These are phyloP conservation scores for Periconia macrospinosa DNA, from an alignment of 2,329 filamentous ascomycete genomes.

Conservation along the genomic window DNA sequence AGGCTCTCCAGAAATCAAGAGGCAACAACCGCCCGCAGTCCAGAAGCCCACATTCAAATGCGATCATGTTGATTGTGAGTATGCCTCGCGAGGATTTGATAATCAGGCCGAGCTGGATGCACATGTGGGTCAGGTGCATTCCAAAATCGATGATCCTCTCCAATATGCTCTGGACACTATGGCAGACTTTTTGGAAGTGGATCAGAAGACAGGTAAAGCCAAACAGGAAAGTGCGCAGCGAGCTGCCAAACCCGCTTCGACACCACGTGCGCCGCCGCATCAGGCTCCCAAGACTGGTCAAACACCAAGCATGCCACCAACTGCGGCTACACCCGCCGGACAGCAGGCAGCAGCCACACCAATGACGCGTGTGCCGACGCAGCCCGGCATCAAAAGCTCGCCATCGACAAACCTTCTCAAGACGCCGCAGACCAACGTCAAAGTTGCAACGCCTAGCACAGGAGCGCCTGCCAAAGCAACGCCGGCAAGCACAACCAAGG, in stretches of 20 bases:
- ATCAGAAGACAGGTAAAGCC: conserved; percentile 46
- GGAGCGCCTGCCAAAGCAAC: conserved; percentile 36
- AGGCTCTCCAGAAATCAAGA: conserved; percentile 50
- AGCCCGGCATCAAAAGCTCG: conserved; percentile 41
- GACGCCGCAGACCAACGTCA: conserved; percentile 38
- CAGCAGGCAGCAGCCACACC: conserved; percentile 35
- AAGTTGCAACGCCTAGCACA: conserved; percentile 38
- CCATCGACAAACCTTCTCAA: conserved; percentile 42
- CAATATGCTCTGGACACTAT: conserved; percentile 59
- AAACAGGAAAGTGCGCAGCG: conserved; percentile 30
- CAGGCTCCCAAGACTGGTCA: conserved; percentile 38
- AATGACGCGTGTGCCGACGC: conserved; percentile 42
- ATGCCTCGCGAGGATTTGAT: conserved; percentile 57
- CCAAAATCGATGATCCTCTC: conserved; percentile 57
- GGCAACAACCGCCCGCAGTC: conserved; percentile 44
- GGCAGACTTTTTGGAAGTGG: conserved; percentile 53
- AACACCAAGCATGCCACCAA: conserved; percentile 31
- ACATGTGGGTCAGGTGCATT: conserved; percentile 58
- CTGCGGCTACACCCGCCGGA: conserved; percentile 39
- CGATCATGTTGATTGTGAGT: conserved; percentile 54
- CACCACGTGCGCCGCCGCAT: conserved; percentile 25
- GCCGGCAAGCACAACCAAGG: conserved; percentile 28
- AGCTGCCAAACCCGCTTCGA: conserved; percentile 21
- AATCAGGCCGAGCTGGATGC: conserved; percentile 57
- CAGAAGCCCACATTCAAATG: conserved; percentile 56